Evolutionary conservation across 805 yeast species (phyloP).

Genomic region (Myxozyma neotropica): DNA sequence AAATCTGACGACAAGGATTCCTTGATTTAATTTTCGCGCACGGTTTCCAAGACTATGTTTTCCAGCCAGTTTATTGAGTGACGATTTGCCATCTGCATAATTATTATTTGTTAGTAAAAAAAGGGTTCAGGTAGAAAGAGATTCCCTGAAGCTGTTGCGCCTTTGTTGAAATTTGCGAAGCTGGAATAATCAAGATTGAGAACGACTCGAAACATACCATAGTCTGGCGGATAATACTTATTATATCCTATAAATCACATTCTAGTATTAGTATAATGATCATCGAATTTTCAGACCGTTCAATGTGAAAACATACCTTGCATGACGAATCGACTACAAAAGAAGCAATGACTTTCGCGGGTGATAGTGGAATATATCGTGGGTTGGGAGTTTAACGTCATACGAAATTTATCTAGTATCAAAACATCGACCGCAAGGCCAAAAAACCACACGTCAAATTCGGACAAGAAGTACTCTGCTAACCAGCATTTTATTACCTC

Average conservation of each 20-base stretch:
- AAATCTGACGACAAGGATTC: constrained; percentile 40
- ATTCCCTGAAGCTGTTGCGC: not conserved
- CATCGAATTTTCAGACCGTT: not conserved
- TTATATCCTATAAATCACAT: constrained; percentile 36
- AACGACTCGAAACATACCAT: constrained; percentile 34
- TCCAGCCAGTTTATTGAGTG: constrained; percentile 40
- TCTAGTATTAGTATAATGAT: not conserved
- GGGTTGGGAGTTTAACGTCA: too few species aligned
- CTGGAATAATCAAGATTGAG: not conserved
- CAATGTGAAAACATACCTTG: not conserved
- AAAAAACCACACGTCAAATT: too few species aligned
- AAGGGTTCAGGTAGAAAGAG: too few species aligned
- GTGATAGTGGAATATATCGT: too few species aligned
- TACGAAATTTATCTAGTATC: too few species aligned
- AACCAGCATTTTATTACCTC: too few species aligned
- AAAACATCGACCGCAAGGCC: too few species aligned
- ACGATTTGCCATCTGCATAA: constrained; percentile 38
- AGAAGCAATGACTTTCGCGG: too few species aligned
- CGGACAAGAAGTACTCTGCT: too few species aligned
- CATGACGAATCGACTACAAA: not conserved
- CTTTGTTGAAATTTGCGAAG: not conserved
- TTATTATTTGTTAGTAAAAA: not conserved
- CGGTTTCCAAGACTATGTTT: constrained; percentile 38
- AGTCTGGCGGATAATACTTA: constrained; percentile 43
- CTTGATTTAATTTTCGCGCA: constrained; percentile 37